Evolutionary conservation across 768 basidiomycete species (phyloP).

Genomic region (Lactarius trivialis): DNA sequence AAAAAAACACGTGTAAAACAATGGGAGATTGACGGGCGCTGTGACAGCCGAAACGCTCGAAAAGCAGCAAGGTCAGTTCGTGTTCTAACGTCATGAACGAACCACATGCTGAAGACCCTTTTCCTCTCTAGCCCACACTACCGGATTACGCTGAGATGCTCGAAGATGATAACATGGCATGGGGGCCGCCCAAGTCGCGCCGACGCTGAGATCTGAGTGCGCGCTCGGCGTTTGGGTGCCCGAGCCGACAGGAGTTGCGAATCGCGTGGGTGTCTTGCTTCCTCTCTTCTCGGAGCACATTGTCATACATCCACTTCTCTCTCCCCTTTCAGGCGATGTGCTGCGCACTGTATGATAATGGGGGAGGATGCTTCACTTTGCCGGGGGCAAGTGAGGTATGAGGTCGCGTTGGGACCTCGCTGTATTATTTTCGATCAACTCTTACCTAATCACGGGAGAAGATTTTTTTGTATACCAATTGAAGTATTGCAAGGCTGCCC

Average conservation of each 20-base stretch:
- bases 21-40: not conserved
- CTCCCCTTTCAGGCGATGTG: not conserved
- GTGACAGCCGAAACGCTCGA: not conserved
- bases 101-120: not conserved
- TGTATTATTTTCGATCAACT: not conserved
- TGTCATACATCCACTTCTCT: too few species aligned
- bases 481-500: not conserved
- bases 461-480: not conserved
- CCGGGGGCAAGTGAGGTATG: not conserved
- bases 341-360: not conserved
- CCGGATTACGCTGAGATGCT: constrained; percentile 26
- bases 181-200: constrained; percentile 25
- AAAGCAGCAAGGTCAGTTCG: not conserved
- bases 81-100: not conserved
- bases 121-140: not conserved
- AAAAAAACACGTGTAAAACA: not conserved
- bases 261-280: not conserved
- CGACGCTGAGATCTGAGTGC: constrained; percentile 1
- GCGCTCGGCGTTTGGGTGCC: not conserved
- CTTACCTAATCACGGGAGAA: not conserved
- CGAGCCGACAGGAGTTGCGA: not conserved
- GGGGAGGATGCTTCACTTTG: not conserved
- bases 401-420: not conserved
- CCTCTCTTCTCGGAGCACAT: not conserved
- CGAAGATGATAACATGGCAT: constrained; percentile 30